Conservation (phyloP, 495 filamentous ascomycete genomes). For the Tuber microsphaerosporum region DNA sequence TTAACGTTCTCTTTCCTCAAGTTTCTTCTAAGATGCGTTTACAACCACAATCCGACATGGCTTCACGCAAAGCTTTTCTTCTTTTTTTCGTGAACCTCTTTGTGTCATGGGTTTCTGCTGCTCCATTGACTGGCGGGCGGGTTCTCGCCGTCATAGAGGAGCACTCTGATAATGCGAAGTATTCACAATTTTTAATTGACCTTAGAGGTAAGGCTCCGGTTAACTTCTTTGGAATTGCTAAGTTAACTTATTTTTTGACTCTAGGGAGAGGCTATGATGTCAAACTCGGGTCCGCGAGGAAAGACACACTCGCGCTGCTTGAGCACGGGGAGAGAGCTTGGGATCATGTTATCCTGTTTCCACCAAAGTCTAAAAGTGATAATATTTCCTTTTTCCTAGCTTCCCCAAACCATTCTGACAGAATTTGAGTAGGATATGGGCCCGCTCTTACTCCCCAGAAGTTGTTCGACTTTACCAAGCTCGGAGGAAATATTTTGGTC, state of each 20-base stretch:
- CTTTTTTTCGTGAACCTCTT: slow-evolving; percentile 32
- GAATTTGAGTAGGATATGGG: slow-evolving; percentile 59
- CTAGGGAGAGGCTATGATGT: slow-evolving; percentile 75
- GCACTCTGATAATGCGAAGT: slow-evolving; percentile 63
- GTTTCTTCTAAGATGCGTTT: slow-evolving; percentile 22
- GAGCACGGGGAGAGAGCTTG: slow-evolving; percentile 77
- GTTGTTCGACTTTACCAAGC: slow-evolving; percentile 84
- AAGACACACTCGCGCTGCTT: slow-evolving; percentile 73
- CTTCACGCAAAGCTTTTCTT: slow-evolving; percentile 33
- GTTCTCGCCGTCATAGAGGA: slow-evolving; percentile 85
- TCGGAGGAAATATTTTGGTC: slow-evolving; percentile 83
- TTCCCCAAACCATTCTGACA: slow-evolving; percentile 8
- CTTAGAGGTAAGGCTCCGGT: slow-evolving; percentile 56
- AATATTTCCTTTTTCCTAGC: not conserved
- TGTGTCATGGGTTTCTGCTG: slow-evolving; percentile 26
- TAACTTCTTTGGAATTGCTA: slow-evolving; percentile 8
- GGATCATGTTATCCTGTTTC: slow-evolving; percentile 84
- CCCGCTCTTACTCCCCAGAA: slow-evolving; percentile 77
- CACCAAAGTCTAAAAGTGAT: slow-evolving; percentile 76
- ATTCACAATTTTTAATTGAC: slow-evolving; percentile 75
- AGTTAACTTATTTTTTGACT: slow-evolving; percentile 31
- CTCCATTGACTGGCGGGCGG: slow-evolving; percentile 57
- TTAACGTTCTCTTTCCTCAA: not conserved
- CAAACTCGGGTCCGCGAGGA: slow-evolving; percentile 77
- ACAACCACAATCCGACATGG: slow-evolving; percentile 25